Conservation (phyloP, 2,329 filamentous ascomycete genomes). For the Leptographium wingfieldii region DNA sequence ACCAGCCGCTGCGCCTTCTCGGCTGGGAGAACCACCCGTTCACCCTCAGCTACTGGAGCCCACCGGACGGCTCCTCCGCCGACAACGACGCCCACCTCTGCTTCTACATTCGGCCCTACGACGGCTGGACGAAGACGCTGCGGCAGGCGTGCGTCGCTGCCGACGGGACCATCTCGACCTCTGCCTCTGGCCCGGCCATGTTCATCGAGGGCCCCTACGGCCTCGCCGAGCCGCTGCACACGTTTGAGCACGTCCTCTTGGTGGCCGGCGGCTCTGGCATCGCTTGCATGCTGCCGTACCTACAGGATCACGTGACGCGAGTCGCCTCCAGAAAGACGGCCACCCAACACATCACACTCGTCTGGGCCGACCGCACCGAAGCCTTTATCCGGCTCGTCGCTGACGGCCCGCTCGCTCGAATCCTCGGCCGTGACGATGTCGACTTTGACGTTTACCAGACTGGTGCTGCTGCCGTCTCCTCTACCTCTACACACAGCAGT, state of each 20-base stretch:
- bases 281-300: conserved; percentile 10
- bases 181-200: conserved; percentile 2
- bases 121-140: conserved; percentile 13
- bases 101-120: conserved; percentile 11
- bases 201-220: conserved; percentile 14
- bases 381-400: conserved; percentile 5
- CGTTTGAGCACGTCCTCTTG: conserved; percentile 11
- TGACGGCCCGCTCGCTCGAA: not conserved
- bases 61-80: not conserved
- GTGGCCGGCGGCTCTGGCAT: conserved; percentile 14
- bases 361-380: conserved; percentile 10
- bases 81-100: conserved; percentile 3
- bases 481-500: not conserved
- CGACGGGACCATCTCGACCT: not conserved
- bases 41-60: conserved; percentile 23
- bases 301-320: conserved; percentile 10
- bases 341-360: conserved; percentile 8
- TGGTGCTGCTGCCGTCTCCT: too few species aligned
- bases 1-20: conserved; percentile 24
- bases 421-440: conserved; percentile 7
- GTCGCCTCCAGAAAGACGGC: conserved; percentile 3
- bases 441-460: not conserved
- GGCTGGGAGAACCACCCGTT: conserved; percentile 40
- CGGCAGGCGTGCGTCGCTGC: conserved; percentile 4
- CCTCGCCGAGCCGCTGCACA: conserved; percentile 7